Conservation (phyloP, 2,329 filamentous ascomycete species). For the Penicillium sp. region DNA sequence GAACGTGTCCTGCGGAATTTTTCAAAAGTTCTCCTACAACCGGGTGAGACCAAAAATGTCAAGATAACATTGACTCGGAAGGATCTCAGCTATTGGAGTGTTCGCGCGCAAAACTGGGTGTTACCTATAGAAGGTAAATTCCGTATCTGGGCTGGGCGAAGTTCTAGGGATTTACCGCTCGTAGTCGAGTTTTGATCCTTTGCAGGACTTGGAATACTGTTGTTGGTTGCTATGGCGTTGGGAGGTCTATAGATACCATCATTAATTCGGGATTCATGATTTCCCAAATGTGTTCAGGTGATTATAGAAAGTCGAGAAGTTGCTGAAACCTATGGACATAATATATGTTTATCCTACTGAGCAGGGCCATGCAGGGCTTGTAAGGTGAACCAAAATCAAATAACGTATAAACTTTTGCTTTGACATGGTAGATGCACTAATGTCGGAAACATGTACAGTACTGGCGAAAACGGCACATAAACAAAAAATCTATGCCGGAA, state of each 20-base stretch:
- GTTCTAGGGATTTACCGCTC: slow-evolving; percentile 37
- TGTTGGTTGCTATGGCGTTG: not conserved
- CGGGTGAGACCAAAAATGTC: slow-evolving; percentile 55
- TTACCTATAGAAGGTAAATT: slow-evolving; percentile 49
- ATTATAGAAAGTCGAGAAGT: not conserved
- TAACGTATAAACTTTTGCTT: slow-evolving; percentile 10
- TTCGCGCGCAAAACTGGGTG: slow-evolving; percentile 67
- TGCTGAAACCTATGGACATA: not conserved
- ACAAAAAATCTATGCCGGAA: slow-evolving; percentile 5
- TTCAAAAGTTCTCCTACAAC: slow-evolving; percentile 63
- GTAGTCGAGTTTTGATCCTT: slow-evolving; percentile 28
- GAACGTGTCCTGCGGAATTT: slow-evolving; percentile 65
- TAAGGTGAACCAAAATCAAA: not conserved
- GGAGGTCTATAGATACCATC: not conserved
- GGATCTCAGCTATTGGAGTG: slow-evolving; percentile 74
- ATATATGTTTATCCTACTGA: not conserved
- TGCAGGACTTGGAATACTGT: not conserved
- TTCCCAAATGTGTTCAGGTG: not conserved
- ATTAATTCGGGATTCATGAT: not conserved
- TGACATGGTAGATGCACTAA: slow-evolving; percentile 6
- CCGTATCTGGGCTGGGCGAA: slow-evolving; percentile 38
- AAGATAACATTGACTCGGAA: slow-evolving; percentile 63
- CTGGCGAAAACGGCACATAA: slow-evolving; percentile 2
- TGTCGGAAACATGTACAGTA: slow-evolving; percentile 12
- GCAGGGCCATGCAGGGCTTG: not conserved